Conservation (phyloP, 345 rosid genomes). For the Dipteronia dyeriana region DNA sequence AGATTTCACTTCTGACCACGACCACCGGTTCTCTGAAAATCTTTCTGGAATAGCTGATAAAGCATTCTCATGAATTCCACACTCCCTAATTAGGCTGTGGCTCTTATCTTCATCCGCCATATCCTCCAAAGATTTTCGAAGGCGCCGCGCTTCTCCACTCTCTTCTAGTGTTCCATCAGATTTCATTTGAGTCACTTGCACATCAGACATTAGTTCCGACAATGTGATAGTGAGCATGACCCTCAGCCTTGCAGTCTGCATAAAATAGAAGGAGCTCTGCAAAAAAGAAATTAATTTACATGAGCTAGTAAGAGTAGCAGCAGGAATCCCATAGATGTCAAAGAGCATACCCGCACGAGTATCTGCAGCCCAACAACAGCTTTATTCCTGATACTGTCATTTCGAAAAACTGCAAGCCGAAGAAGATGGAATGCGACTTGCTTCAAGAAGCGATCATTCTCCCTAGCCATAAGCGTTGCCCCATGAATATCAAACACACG, state of each 20-base stretch:
- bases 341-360: conserved; percentile 74
- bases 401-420: conserved; percentile 92
- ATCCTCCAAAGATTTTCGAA: conserved; percentile 86
- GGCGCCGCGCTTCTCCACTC: conserved; percentile 94
- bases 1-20: conserved; percentile 84
- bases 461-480: conserved; percentile 95
- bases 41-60: conserved; percentile 55
- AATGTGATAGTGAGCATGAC: conserved; percentile 94
- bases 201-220: conserved; percentile 97
- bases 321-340: conserved; percentile 26
- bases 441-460: conserved; percentile 97
- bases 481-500: conserved; percentile 88
- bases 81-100: conserved; percentile 59
- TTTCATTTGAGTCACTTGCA: conserved; percentile 94
- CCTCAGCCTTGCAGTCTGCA: conserved; percentile 94
- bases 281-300: conserved; percentile 29
- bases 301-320: conserved; percentile 17
- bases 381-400: conserved; percentile 88
- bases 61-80: conserved; percentile 81
- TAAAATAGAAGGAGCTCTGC: conserved; percentile 94
- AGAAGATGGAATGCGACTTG: conserved; percentile 98
- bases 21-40: conserved; percentile 73
- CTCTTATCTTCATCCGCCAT: conserved; percentile 88
- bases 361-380: conserved; percentile 95
- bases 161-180: conserved; percentile 92